A percentile compares a stretch with the other conserved stretches of the same genome.
phyloP scores from a whole-genome alignment of 768 basidiomycete species.

The Pisolithus orientalis region DNA sequence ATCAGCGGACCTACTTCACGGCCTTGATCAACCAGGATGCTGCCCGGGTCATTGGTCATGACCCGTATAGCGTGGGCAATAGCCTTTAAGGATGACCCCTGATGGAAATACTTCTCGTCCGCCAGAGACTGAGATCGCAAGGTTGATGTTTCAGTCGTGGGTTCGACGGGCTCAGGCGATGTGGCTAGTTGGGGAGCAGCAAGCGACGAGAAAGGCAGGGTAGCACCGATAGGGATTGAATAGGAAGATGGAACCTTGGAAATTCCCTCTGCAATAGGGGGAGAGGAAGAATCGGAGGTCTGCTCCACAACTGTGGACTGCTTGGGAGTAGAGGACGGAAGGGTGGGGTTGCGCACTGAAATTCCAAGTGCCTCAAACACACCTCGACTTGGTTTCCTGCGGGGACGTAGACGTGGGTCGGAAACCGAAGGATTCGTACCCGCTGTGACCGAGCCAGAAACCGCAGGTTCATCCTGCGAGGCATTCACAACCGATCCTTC shows the following conservation, averaged over 20 bases:
- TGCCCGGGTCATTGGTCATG: slow-evolving; percentile 75
- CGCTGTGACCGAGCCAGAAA: slow-evolving; percentile 9
- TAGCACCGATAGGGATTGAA: slow-evolving; percentile 15
- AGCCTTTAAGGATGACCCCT: slow-evolving; percentile 66
- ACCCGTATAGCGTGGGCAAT: slow-evolving; percentile 80
- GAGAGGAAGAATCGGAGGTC: slow-evolving; percentile 20
- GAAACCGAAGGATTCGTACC: slow-evolving; percentile 7
- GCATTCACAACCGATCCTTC: slow-evolving; percentile 12
- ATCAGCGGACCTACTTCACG: slow-evolving; percentile 57
- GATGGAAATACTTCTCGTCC: slow-evolving; percentile 32
- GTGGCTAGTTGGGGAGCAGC: slow-evolving; percentile 25
- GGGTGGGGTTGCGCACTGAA: slow-evolving; percentile 52
- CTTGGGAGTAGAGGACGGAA: slow-evolving; percentile 23
- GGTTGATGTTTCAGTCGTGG: slow-evolving; percentile 21
- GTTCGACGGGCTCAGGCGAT: slow-evolving; percentile 15
- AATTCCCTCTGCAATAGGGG: slow-evolving; percentile 7
- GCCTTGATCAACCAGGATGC: slow-evolving; percentile 69
- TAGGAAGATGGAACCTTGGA: slow-evolving; percentile 5
- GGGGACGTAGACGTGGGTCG: slow-evolving; percentile 11
- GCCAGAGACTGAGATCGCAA: slow-evolving; percentile 18
- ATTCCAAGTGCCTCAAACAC: slow-evolving; percentile 71
- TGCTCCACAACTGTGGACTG: slow-evolving; percentile 15
- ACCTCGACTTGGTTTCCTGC: slow-evolving; percentile 49
- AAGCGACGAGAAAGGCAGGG: slow-evolving; percentile 12
- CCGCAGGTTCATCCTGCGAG: slow-evolving; percentile 16